Base-by-base conservation (phyloP, 2,329 filamentous ascomycete species). In the Fonsecaea monophora region DNA sequence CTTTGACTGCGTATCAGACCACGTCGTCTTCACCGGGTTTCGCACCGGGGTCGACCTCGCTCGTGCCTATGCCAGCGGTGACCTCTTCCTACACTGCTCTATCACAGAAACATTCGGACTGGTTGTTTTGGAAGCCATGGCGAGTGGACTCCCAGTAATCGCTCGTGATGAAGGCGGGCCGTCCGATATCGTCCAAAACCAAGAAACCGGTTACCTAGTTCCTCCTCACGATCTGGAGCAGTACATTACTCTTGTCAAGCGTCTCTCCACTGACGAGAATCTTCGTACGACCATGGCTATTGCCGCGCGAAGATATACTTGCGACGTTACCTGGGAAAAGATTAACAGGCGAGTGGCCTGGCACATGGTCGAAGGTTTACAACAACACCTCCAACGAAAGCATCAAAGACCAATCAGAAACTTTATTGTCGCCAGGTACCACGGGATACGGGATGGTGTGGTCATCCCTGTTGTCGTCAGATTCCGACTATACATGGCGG, bases 61-160 rank as follows among this genome's bases (percentile, higher is more conserved):
- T n/a, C 79, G 82, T n/a, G 85, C 86, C 9, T 92, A 90, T 70
- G 88, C 89, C 1, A 86, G 85, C 3, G 88, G 85, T 0, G 89
- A 91, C 73, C 71, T 91, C n/a, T 91, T 91, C 74, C 77, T 91
- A 13, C 89, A 91, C 77, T 90, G 88, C 77, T 91, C 87, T 25
- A 81, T 91, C 65, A 91, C 89, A 0, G 89, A 91, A 76, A 91
- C 89, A 0, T 91, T 91, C 75, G 89, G 89, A 0, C 80, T 91
- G 9, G 89, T 91, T 0, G 89, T 91, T 1, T 79, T 91, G 1
- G 89, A 91, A 76, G 86, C 87, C 2, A 90, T 91, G 88, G 88
- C 89, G 0, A 90, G 87, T 69, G 88, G 88, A 2, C 82, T 92
- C 2, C 88, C 89, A 0, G 89, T 91, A 30, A 82, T 91, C 60